Evolutionary conservation across 805 yeast species (phyloP).

Genomic region (Yamadazyma scolyti): DNA sequence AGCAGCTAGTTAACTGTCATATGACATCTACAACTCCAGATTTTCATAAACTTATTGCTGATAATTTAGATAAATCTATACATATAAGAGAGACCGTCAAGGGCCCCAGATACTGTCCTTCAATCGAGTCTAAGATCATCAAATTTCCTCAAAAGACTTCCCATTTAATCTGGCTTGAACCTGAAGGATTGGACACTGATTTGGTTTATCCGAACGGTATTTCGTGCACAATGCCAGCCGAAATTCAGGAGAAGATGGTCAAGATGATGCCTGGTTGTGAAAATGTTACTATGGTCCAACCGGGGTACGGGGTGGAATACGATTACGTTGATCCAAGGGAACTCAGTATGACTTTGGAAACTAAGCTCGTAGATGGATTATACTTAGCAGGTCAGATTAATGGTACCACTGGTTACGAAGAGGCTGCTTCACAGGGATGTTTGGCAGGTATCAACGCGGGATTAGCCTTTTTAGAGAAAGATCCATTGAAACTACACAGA

Average conservation of each 20-base stretch:
- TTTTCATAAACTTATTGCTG: constrained; percentile 64
- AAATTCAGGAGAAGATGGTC: constrained; percentile 74
- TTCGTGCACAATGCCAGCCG: constrained; percentile 94
- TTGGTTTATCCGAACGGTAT: constrained; percentile 96
- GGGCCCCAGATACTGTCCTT: constrained; percentile 98
- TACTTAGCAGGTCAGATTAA: constrained; percentile 95
- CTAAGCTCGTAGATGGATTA: constrained; percentile 73
- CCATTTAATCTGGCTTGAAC: constrained; percentile 93
- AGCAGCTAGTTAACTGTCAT: constrained; percentile 64
- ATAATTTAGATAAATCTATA: constrained; percentile 75
- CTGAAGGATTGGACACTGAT: constrained; percentile 86
- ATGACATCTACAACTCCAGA: constrained; percentile 74
- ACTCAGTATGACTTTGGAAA: constrained; percentile 70
- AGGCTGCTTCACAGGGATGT: constrained; percentile 96
- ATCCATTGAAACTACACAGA: constrained; percentile 55
- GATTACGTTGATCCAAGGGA: constrained; percentile 96
- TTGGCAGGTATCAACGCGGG: constrained; percentile 97
- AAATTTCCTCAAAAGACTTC: constrained; percentile 71
- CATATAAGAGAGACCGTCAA: constrained; percentile 92
- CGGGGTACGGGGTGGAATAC: constrained; percentile 99
- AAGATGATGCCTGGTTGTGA: constrained; percentile 84
- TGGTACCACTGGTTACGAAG: constrained; percentile 99
- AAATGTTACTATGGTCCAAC: constrained; percentile 82
- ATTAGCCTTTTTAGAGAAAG: constrained; percentile 39
- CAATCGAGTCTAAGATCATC: constrained; percentile 84